Percentiles rank a stretch among this genome's conserved stretches.
Evolutionary conservation across 441 rosid genomes (phyloP).

Genomic region (Erodium moschatum): DNA sequence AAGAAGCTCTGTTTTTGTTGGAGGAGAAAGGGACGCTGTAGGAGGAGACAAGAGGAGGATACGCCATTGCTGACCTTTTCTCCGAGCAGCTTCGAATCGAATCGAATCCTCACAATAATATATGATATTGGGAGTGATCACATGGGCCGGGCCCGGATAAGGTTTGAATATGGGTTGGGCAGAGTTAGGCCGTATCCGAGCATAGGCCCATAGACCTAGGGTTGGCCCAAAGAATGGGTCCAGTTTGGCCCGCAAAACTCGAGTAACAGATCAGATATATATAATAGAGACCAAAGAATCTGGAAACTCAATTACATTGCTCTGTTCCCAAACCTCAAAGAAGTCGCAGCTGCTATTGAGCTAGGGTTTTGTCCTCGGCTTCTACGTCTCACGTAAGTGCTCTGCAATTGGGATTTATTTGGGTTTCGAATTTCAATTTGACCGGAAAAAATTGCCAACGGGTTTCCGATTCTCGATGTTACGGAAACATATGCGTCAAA

Average conservation of each 20-base stretch:
- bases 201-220: neutral
- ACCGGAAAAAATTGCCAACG: neutral
- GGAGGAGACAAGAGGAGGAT: neutral
- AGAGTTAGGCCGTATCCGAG: neutral
- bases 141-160: too few species aligned
- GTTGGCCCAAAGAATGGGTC: neutral
- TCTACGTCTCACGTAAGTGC: neutral
- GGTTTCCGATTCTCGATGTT: neutral
- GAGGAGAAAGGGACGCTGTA: neutral
- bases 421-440: neutral
- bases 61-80: slow-evolving; percentile 6
- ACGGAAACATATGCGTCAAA: neutral
- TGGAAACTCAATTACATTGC: neutral
- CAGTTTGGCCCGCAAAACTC: slow-evolving; percentile 7
- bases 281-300: neutral
- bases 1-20: neutral
- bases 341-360: neutral
- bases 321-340: neutral
- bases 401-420: slow-evolving; percentile 15
- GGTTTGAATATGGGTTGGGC: too few species aligned
- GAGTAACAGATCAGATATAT: neutral
- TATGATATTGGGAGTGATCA: too few species aligned
- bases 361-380: slow-evolving; percentile 23
- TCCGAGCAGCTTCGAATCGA: neutral
- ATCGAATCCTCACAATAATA: too few species aligned